These are phyloP conservation scores for Boletus sp. DNA, from an alignment of 768 basidiomycete genomes.

Conservation along the genomic window DNA sequence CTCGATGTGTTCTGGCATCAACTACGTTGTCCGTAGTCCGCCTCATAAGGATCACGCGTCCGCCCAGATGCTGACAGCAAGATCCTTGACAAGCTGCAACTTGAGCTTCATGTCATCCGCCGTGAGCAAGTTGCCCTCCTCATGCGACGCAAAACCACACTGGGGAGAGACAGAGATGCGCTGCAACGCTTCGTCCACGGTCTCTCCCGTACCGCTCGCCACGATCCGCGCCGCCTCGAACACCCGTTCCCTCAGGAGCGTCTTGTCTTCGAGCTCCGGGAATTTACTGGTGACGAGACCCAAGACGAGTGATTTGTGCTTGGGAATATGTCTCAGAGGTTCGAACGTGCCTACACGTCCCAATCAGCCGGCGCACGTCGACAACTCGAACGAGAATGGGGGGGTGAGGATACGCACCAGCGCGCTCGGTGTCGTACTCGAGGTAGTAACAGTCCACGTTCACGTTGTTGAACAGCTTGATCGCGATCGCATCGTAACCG, in stretches of 20 bases:
- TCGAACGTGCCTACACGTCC: conserved; percentile 27
- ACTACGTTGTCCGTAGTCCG: background rate
- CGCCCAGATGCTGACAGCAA: conserved; percentile 38
- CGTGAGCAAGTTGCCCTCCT: conserved; percentile 42
- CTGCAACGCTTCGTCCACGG: conserved; percentile 36
- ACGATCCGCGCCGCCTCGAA: conserved; percentile 43
- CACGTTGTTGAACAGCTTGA: conserved; percentile 44
- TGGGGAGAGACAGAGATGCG: conserved; percentile 49
- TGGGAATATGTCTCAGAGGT: conserved; percentile 31
- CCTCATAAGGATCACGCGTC: conserved; percentile 12
- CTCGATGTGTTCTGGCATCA: too few species aligned
- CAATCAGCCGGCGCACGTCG: background rate
- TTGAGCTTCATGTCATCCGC: conserved; percentile 35
- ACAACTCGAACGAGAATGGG: background rate
- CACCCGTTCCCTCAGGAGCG: conserved; percentile 39
- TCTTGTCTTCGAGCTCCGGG: conserved; percentile 42
- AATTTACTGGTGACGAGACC: conserved; percentile 46
- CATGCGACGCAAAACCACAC: conserved; percentile 50
- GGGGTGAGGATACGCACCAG: conserved; percentile 31
- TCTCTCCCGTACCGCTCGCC: conserved; percentile 38
- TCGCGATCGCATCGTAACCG: conserved; percentile 44
- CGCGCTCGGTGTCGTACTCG: conserved; percentile 48
- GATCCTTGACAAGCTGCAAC: conserved; percentile 32
- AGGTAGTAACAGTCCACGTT: conserved; percentile 46
- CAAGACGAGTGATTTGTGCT: conserved; percentile 40